Base-by-base conservation (phyloP, 78 protist species). In the slime mould (Dictyostelium discoideum) region DNA sequence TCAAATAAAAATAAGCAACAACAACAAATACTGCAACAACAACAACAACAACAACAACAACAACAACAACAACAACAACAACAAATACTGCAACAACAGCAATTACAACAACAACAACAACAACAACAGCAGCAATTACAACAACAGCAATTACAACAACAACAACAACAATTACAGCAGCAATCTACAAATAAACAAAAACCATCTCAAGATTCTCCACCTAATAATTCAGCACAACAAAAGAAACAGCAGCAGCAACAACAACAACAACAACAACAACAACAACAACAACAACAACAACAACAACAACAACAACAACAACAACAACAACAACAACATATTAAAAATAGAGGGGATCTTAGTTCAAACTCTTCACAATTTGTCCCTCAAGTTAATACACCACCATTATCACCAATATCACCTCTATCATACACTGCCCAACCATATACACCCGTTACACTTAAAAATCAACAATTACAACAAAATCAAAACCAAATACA, bases 21-120 rank as follows among this genome's bases (percentile, higher is more conserved):
- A 24, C 67, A 83, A 24, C 72, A 82, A 20, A 5, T 4, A 32
- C 42, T 11, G 29, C 86, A 40, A 40, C 8, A 40, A 13, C 85
- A 81, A 46, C 37, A 24, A 67, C 76, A 67, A 81, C 85, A 81
- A n/a, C 85, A 81, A 26, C 83, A 85, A 72, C 83, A 40, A 67
- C 40, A 29, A 10, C 89, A 24, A 76, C 26, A 14, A 54, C 42
- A 11, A 85, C 26, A 5, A 44, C 69, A 14, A 84, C 37, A 24
- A 32, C 92, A n/a, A n/a, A n/a, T n/a, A n/a, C n/a, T n/a, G n/a
- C n/a, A 20, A 48, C 37, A 32, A 32, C 37, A 32, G 1, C 37
- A 32, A 32, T 1, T 1, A 32, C 37, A 32, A 32, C 37, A 74
- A 16, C 46, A 13, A 29, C 42, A 74, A 26, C 20, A 65, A 18